phyloP scores from a whole-genome alignment of 1,284 basidiomycete genomes.

The Puccinia hordei region DNA sequence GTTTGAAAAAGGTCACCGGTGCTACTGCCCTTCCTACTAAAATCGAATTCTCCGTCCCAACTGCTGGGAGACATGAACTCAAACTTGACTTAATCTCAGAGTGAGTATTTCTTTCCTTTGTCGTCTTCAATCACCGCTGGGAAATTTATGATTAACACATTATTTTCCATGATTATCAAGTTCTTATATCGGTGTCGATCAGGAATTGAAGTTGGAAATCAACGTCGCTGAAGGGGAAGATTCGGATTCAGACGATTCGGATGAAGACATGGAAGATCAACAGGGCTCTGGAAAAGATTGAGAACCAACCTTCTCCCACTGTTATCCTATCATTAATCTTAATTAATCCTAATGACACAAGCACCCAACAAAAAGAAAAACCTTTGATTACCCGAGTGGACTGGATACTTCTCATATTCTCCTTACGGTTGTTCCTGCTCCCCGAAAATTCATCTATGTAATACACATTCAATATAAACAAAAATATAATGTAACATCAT shows the following conservation, averaged over 20 bases:
- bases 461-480: neutral
- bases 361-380: too few species aligned
- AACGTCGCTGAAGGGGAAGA: slow-evolving; percentile 51
- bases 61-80: slow-evolving; percentile 34
- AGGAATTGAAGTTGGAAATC: slow-evolving; percentile 51
- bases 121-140: neutral
- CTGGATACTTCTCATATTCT: neutral
- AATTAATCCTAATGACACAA: too few species aligned
- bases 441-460: neutral
- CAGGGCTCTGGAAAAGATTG: slow-evolving; percentile 12
- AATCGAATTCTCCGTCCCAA: slow-evolving; percentile 72
- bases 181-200: slow-evolving; percentile 51
- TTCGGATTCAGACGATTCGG: slow-evolving; percentile 34
- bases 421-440: neutral
- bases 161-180: slow-evolving; percentile 4
- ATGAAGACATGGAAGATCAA: slow-evolving; percentile 49
- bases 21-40: slow-evolving; percentile 75
- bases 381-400: neutral
- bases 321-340: neutral
- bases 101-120: neutral
- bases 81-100: slow-evolving; percentile 46
- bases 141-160: neutral
- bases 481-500: neutral
- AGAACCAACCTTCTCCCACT: neutral
- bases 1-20: slow-evolving; percentile 93